These are phyloP conservation scores for Mortierella sp. DNA, from an alignment of 371 early-diverging fungal genomes.

Conservation along the genomic window DNA sequence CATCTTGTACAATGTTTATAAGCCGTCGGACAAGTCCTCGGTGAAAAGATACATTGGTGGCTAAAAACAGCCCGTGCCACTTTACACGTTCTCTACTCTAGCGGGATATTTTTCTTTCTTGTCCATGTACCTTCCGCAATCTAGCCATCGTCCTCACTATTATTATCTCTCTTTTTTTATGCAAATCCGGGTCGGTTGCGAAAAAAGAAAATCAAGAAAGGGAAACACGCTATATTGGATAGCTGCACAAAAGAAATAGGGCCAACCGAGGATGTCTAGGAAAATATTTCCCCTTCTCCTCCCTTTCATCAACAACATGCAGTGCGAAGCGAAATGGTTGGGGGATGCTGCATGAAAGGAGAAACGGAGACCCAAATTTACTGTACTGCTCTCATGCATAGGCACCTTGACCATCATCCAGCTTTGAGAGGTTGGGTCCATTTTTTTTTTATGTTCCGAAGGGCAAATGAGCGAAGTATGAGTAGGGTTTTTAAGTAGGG, in stretches of 20 bases:
- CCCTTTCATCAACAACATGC: background rate
- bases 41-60: no score
- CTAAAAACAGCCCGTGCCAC: constrained; percentile 12
- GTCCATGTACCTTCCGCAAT: background rate
- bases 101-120: background rate
- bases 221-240: no score
- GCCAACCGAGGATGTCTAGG: background rate
- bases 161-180: background rate
- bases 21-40: no score
- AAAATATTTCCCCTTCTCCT: background rate
- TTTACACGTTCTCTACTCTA: background rate
- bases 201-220: background rate
- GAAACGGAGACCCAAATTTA: background rate
- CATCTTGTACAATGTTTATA: no score
- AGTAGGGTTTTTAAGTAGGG: background rate
- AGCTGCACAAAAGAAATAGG: background rate
- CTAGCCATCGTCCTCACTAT: background rate
- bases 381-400: background rate
- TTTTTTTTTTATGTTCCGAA: background rate
- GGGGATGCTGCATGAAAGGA: constrained; percentile 1
- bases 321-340: background rate
- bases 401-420: background rate
- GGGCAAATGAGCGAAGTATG: background rate
- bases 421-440: no score
- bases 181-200: constrained; percentile 6